A percentile compares a stretch with the other conserved stretches of the same genome.
Conservation (phyloP, 23 red algal species). For the Chondrus crispus region DNA sequence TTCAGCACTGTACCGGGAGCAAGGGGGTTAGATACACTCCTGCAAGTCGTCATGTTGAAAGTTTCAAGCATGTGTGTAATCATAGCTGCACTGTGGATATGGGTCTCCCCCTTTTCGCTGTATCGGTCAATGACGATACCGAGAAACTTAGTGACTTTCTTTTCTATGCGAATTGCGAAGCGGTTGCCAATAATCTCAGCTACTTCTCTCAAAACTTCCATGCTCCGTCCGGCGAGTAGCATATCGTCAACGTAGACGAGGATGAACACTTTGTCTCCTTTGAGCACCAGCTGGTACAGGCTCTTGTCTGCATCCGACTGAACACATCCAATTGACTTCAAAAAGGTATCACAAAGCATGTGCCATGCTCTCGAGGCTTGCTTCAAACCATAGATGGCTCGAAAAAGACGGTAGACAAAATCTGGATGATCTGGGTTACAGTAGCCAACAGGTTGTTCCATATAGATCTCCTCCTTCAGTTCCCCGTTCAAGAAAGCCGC, state of each 20-base stretch:
- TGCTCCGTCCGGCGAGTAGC: neutral
- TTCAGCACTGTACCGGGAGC: too few relatives aligned
- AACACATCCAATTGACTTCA: neutral
- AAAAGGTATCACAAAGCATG: neutral
- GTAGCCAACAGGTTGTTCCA: constrained; percentile 22
- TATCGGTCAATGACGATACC: neutral
- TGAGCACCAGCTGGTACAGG: neutral
- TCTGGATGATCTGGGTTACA: too few relatives aligned
- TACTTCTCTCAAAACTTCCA: too few relatives aligned
- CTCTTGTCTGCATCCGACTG: neutral
- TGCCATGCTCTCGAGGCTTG: neutral
- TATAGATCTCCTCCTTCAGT: constrained; percentile 33
- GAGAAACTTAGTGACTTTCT: neutral
- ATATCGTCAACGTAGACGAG: neutral
- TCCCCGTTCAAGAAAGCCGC: constrained; percentile 14
- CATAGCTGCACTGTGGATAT: neutral
- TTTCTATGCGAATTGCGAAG: neutral
- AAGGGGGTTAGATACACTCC: too few relatives aligned
- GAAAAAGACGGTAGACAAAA: neutral
- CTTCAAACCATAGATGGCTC: neutral
- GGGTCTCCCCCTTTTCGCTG: neutral
- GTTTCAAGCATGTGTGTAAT: neutral
- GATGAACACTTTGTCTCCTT: neutral
- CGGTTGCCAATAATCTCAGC: too few relatives aligned
- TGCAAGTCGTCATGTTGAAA: neutral